A percentile compares a stretch with the other conserved stretches of the same genome.
Evolutionary conservation across 495 filamentous ascomycete species (phyloP).

Genomic region (Penicillium parvum): DNA sequence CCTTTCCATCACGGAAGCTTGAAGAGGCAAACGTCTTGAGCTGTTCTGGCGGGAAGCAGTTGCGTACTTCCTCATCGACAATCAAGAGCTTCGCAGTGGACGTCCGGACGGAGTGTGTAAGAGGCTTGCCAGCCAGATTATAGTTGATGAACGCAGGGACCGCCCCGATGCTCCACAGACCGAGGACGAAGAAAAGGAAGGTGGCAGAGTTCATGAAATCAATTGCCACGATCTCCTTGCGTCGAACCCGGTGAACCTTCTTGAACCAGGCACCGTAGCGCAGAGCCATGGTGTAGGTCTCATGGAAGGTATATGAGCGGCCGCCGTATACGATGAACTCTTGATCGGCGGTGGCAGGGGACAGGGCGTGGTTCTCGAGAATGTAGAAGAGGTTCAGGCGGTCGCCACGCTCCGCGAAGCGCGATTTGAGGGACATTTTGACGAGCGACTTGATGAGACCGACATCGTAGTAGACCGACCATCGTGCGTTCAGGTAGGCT

Average conservation of each 20-base stretch:
- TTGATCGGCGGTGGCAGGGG: constrained; percentile 50
- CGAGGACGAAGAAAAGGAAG: constrained; percentile 80
- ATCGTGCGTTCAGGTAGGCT: constrained; percentile 79
- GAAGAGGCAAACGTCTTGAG: constrained; percentile 39
- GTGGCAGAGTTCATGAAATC: constrained; percentile 82
- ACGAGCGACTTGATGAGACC: constrained; percentile 48
- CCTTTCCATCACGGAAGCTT: constrained; percentile 42
- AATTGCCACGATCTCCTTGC: constrained; percentile 80
- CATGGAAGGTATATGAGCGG: constrained; percentile 71
- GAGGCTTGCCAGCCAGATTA: constrained; percentile 70
- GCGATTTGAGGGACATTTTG: constrained; percentile 36
- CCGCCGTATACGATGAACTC: constrained; percentile 73
- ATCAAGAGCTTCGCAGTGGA: constrained; percentile 67
- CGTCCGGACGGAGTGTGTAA: constrained; percentile 73
- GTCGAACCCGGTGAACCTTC: constrained; percentile 60
- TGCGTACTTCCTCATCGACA: constrained; percentile 66
- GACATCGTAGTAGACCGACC: constrained; percentile 62
- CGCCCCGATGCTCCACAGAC: constrained; percentile 84
- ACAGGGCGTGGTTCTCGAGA: constrained; percentile 64
- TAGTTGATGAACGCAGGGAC: constrained; percentile 94
- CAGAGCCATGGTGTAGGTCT: constrained; percentile 69
- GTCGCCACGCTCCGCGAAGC: constrained; percentile 49
- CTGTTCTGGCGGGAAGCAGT: constrained; percentile 45
- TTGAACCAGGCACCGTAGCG: constrained; percentile 83
- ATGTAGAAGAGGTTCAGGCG: constrained; percentile 72